phyloP scores from a whole-genome alignment of 495 filamentous ascomycete species.

The Physcia stellaris region DNA sequence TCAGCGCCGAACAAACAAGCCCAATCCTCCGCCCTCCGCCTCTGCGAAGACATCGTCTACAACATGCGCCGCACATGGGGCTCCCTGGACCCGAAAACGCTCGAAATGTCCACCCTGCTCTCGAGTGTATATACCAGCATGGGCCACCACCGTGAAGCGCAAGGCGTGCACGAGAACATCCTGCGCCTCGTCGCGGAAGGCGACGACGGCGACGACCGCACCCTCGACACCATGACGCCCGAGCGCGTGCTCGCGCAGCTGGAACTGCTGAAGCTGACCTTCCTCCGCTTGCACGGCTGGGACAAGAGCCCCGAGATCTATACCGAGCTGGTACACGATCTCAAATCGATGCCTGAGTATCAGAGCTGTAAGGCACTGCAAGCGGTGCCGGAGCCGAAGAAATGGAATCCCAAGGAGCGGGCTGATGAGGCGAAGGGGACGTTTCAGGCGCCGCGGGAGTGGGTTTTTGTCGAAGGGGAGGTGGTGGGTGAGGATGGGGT shows the following conservation, averaged over 20 bases:
- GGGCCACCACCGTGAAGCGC: constrained; percentile 34
- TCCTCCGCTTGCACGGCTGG: constrained; percentile 23
- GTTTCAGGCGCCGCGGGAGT: constrained; percentile 6
- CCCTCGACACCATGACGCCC: constrained; percentile 17
- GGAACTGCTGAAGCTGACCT: constrained; percentile 34
- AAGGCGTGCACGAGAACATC: constrained; percentile 39
- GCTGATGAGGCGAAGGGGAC: not conserved
- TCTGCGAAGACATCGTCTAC: constrained; percentile 49
- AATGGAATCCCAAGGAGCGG: constrained; percentile 8
- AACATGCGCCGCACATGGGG: constrained; percentile 47
- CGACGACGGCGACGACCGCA: constrained; percentile 24
- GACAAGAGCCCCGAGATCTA: constrained; percentile 16
- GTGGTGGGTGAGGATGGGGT: not conserved
- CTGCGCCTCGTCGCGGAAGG: constrained; percentile 33
- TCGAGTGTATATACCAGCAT: constrained; percentile 38
- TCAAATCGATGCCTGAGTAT: constrained; percentile 8
- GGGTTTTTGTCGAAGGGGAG: constrained; percentile 7
- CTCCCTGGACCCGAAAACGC: constrained; percentile 36
- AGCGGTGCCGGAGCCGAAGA: constrained; percentile 1
- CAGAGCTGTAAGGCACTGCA: not conserved
- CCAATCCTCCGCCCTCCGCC: constrained; percentile 29
- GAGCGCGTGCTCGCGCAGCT: constrained; percentile 33
- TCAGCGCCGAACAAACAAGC: constrained; percentile 16
- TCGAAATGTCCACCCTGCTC: constrained; percentile 42
- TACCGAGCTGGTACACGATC: constrained; percentile 5